Evolutionary conservation across 495 filamentous ascomycete species (phyloP), one percentile per base, ranked within the genome.

Genomic region (Penicillium malachiteum): DNA sequence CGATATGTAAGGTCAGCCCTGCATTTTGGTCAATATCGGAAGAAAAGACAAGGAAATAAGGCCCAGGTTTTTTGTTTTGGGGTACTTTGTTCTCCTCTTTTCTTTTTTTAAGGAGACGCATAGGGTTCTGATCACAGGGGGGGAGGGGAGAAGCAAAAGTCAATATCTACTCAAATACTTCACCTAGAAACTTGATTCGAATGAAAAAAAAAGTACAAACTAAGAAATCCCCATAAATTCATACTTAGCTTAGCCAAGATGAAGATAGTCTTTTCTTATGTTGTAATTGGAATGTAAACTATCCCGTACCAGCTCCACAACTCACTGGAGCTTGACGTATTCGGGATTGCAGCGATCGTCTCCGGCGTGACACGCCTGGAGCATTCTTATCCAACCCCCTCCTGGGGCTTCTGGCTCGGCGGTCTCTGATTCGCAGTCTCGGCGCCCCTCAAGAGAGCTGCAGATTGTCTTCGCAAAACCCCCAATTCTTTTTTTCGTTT

Each of bases 321-420:
- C 55, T 45, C 53, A 51, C 50, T 45, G 48, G 30, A 50, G 46
- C 48, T 63, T 68, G 69, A 66, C 66, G 60, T 68, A 69, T 57
- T 54, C 26, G 37, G 52, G 47, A 44, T 52, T 71, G 68, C 60
- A 69, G 59, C 48, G 59, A 68, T 67, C 65, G 52, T 52, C 65
- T 57, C 34, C 34, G 52, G 38, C 49, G 53, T 57, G 48, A 46
- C 56, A 57, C 50, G 37, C 45, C 52, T 26, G 16, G 55, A 35
- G 33, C 48, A 52, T 50, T 50, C 48, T 50, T 54, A 52, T 58
- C 52, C 54, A 56, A 50, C 43, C 48, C 41, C 35, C 39, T 32
- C 43, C 32, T 38, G 42, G 5, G 2, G 33, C 13, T 13, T 14
- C 31, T 30, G 8, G 33, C 50, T 33, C 14, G 46, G 32, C 26